Conservation (phyloP, 169 alveolate species). For the Plasmodium coatneyi region DNA sequence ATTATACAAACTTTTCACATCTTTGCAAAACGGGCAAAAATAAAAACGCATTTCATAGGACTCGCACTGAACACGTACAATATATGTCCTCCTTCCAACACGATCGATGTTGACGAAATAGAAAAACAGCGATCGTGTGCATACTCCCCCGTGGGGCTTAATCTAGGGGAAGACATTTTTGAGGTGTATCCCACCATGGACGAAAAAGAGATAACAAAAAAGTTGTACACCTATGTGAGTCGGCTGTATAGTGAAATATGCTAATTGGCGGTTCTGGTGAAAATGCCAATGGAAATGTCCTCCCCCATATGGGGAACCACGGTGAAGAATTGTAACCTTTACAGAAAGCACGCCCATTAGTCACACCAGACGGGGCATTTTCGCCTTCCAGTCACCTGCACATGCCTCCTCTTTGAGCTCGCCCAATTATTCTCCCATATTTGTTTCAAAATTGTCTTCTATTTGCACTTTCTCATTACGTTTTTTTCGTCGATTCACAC, state of each 20-base stretch:
- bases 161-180: conserved; percentile 67
- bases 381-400: not conserved
- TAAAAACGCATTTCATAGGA: conserved; percentile 71
- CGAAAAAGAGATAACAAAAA: conserved; percentile 19
- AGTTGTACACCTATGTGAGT: conserved; percentile 47
- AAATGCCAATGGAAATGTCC: not conserved
- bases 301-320: not conserved
- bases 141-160: conserved; percentile 41
- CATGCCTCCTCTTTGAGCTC: not conserved
- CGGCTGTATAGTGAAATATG: conserved; percentile 34
- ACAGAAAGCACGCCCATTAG: not conserved
- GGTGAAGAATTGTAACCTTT: not conserved
- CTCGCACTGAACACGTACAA: conserved; percentile 70
- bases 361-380: not conserved
- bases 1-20: conserved; percentile 65
- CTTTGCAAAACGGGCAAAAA: conserved; percentile 72
- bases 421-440: not conserved
- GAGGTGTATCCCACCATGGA: conserved; percentile 56
- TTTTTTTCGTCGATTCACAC: not conserved
- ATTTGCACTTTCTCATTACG: not conserved
- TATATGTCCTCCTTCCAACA: conserved; percentile 72
- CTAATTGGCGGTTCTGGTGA: not conserved
- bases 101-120: conserved; percentile 74
- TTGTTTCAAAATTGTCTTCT: not conserved
- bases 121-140: conserved; percentile 68